phyloP scores from a whole-genome alignment of 768 basidiomycete species.

The Hericium erinaceus region DNA sequence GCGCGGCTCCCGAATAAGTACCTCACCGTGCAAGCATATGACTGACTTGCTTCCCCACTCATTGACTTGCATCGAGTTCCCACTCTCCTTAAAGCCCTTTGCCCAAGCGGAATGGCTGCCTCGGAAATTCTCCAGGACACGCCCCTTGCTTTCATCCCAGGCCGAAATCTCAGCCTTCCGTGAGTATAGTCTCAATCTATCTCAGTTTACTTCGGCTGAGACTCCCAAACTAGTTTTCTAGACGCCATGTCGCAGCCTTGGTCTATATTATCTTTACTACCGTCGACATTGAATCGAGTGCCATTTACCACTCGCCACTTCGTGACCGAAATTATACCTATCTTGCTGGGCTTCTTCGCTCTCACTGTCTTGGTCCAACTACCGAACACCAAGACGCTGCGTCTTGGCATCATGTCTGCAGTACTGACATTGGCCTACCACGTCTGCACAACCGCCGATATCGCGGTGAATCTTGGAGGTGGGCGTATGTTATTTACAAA shows the following conservation, averaged over 20 bases:
- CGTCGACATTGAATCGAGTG: conserved; percentile 1
- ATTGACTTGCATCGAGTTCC: too few relatives aligned
- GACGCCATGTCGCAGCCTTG: background rate
- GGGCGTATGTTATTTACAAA: conserved; percentile 5
- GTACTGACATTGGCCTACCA: conserved; percentile 36
- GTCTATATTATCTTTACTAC: background rate
- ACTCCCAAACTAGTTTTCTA: too few relatives aligned
- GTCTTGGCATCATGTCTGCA: conserved; percentile 39
- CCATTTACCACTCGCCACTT: conserved; percentile 7
- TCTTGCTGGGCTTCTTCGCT: conserved; percentile 36
- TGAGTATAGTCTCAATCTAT: background rate
- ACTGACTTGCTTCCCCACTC: too few relatives aligned
- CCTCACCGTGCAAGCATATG: too few relatives aligned
- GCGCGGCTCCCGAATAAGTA: too few relatives aligned
- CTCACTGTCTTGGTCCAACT: conserved; percentile 46
- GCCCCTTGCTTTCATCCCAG: background rate
- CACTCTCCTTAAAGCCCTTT: background rate
- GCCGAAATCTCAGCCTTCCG: background rate
- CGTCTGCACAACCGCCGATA: conserved; percentile 33
- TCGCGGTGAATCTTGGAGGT: conserved; percentile 24
- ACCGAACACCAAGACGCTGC: conserved; percentile 33
- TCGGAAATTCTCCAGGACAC: background rate
- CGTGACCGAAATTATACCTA: conserved; percentile 30
- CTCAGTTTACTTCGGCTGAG: too few relatives aligned
- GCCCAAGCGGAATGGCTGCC: background rate